Evolutionary conservation across 495 filamentous ascomycete genomes (phyloP), one percentile per base, ranked within the genome.

Genomic region (Aspergillus mulundensis): DNA sequence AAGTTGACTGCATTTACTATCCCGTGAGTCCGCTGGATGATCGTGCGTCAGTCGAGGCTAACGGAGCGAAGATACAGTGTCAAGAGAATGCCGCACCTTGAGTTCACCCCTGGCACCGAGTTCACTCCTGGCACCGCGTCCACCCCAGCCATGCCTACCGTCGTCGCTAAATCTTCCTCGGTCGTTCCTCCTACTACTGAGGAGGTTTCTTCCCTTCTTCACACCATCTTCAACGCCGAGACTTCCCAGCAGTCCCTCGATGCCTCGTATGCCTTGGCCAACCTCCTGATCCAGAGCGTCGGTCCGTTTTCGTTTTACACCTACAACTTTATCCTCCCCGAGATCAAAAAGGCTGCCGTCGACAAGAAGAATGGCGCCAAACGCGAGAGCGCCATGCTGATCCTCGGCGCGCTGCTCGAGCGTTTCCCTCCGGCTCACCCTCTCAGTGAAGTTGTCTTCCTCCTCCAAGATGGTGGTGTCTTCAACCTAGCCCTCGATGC

Each of bases 361-460:
- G 91, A 98, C 75, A 98, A 97, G 84, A 98, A 98, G 78, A 91
- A 86, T 74, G 88, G 87, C 7, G 77, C 84, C 52, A 83, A 81
- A 60, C 82, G 95, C 54, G 94, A 97, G 72, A 90, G 94, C 66
- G 88, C 93, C 47, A 95, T 97, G 85, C 91, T 96, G 64, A 86
- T 95, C 50, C 81, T 97, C 42, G 95, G 94, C 50, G 94, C 94
- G 51, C 67, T 99, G 15, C 91, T 96, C 63, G 94, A 99, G 75
- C 84, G 85, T 16, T 87, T 97, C 68, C 89, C 91, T 20, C 79
- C 80, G 11, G 82, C 84, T 46, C 87, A 93, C 61, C 87, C 83
- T 18, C 71, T 90, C 50, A 90, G 83, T 69, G 95, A 97, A 71
- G 81, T 88, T 23, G 71, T 89, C 21, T 87, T 97, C 63, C 73